These are phyloP conservation scores for Apiospora arundinis DNA, from an alignment of 2,329 filamentous ascomycete species.

Conservation along the genomic window DNA sequence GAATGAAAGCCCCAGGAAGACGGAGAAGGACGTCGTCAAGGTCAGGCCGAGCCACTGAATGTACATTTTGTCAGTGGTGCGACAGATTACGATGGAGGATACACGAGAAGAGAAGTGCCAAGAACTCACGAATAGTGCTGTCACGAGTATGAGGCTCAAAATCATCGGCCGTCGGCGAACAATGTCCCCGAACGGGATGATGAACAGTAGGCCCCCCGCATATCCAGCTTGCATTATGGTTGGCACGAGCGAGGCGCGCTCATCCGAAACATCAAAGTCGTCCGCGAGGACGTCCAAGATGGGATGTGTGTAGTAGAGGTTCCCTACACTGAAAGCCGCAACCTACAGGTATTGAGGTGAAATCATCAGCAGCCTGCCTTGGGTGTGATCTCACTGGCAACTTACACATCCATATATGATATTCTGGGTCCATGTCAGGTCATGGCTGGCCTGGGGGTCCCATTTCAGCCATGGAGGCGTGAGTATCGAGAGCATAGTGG, in stretches of 20 bases:
- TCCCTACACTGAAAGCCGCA: slow-evolving; percentile 60
- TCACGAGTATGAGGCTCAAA: slow-evolving; percentile 61
- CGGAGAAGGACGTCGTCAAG: slow-evolving; percentile 65
- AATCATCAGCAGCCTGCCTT: not conserved
- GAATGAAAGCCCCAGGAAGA: slow-evolving; percentile 73
- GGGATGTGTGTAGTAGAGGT: slow-evolving; percentile 66
- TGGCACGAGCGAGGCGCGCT: slow-evolving; percentile 62
- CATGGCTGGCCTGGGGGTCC: slow-evolving; percentile 21
- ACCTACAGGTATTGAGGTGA: slow-evolving; percentile 17
- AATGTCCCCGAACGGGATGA: slow-evolving; percentile 63
- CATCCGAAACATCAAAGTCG: slow-evolving; percentile 63
- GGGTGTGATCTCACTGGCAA: not conserved
- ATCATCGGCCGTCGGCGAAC: slow-evolving; percentile 59
- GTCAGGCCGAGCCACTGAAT: slow-evolving; percentile 70
- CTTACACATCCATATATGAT: slow-evolving; percentile 19
- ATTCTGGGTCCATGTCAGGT: slow-evolving; percentile 18
- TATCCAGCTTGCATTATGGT: slow-evolving; percentile 68
- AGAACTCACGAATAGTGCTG: slow-evolving; percentile 57
- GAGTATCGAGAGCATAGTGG: not conserved
- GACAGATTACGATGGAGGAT: not conserved
- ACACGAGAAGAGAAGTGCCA: slow-evolving; percentile 25
- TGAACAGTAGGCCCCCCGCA: slow-evolving; percentile 61
- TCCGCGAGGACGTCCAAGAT: slow-evolving; percentile 63
- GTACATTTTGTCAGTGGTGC: not conserved
- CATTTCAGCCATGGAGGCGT: slow-evolving; percentile 8